Percentiles rank a stretch among this genome's conserved stretches.
phyloP scores from a whole-genome alignment of 345 rosid species.

The Lepidium sativum region DNA sequence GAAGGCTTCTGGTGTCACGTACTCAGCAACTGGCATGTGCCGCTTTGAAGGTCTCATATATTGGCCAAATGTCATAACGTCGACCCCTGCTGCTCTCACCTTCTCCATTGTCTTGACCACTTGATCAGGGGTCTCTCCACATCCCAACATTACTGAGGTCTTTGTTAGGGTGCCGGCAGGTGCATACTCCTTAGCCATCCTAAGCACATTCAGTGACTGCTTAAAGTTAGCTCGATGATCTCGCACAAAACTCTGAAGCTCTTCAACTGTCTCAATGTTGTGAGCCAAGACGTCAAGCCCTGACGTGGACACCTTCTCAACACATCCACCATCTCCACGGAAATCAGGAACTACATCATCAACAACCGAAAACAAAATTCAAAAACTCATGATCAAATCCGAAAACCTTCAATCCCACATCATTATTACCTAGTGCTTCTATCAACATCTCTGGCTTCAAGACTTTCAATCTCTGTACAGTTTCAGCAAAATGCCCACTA shows the following conservation, averaged over 20 bases:
- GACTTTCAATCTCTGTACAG: constrained; percentile 68
- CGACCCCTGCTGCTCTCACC: constrained; percentile 94
- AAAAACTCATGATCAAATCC: neutral
- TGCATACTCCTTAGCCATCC: constrained; percentile 70
- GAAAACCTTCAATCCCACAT: neutral
- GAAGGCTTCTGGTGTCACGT: constrained; percentile 90
- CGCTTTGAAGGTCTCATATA: constrained; percentile 99
- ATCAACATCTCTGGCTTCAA: constrained; percentile 82
- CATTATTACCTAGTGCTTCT: constrained; percentile 76
- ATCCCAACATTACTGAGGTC: constrained; percentile 94
- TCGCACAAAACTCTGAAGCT: constrained; percentile 77
- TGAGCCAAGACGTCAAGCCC: constrained; percentile 93
- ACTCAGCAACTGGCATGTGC: constrained; percentile 94
- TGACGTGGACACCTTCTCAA: constrained; percentile 79
- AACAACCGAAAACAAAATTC: neutral
- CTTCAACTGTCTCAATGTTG: constrained; percentile 96
- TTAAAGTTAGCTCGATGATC: constrained; percentile 94
- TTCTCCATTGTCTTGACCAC: constrained; percentile 86
- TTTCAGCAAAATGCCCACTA: constrained; percentile 71
- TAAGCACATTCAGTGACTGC: constrained; percentile 87
- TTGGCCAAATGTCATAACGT: constrained; percentile 98
- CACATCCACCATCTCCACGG: constrained; percentile 68
- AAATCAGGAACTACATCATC: constrained; percentile 81
- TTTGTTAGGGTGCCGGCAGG: constrained; percentile 84
- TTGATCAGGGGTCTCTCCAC: constrained; percentile 98